Percentiles rank a stretch among this genome's conserved stretches.
Conservation (phyloP, 2,329 filamentous ascomycete genomes). For the Colletotrichum camelliae region DNA sequence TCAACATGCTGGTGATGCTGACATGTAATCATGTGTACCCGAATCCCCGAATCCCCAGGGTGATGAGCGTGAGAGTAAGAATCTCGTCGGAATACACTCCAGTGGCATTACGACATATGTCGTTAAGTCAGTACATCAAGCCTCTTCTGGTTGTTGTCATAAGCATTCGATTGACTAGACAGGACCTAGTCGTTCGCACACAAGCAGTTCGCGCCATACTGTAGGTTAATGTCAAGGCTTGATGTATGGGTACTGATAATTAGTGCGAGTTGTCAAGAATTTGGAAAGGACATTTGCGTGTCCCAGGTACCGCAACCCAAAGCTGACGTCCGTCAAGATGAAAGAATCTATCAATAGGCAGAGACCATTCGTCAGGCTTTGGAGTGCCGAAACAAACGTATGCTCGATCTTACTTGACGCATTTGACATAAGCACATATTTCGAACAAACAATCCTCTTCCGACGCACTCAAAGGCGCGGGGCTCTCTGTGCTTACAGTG, state of each 20-base stretch:
- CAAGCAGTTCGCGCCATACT: background rate
- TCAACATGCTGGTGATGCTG: background rate
- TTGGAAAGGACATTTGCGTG: background rate
- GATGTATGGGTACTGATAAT: background rate
- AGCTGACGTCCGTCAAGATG: background rate
- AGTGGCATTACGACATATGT: background rate
- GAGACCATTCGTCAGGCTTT: too few species aligned
- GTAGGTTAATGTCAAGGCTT: background rate
- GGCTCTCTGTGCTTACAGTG: background rate
- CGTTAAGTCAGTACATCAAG: background rate
- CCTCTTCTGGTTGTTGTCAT: background rate
- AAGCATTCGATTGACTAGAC: background rate
- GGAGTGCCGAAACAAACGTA: background rate
- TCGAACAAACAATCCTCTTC: background rate
- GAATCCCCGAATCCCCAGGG: background rate
- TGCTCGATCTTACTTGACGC: background rate
- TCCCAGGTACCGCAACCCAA: background rate
- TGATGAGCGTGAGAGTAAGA: background rate
- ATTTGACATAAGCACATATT: background rate
- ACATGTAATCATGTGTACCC: background rate
- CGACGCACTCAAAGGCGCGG: background rate
- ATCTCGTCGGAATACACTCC: background rate
- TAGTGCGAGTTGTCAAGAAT: background rate
- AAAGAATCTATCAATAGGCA: background rate
- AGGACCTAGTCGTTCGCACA: background rate